Percentiles rank a stretch among this genome's conserved stretches.
Evolutionary conservation across 2,329 filamentous ascomycete species (phyloP).

Genomic region (Tolypocladium ophioglossoides): DNA sequence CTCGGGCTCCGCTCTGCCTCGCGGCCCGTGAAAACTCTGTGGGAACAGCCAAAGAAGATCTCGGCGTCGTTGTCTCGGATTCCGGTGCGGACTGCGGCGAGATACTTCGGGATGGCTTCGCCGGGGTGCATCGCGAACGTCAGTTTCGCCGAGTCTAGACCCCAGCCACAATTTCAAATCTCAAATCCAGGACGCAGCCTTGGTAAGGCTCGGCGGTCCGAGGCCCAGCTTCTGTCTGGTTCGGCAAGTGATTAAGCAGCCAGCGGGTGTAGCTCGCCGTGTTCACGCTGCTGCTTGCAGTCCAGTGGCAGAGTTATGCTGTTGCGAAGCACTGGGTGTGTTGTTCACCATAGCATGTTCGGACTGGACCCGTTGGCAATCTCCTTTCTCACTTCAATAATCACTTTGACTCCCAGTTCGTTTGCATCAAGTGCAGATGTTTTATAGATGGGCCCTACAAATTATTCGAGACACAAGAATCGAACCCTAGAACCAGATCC

Average conservation of each 20-base stretch:
- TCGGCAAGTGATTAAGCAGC: too few species aligned
- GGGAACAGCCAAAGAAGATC: background rate
- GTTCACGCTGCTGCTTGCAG: too few species aligned
- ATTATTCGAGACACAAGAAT: background rate
- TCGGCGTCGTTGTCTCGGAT: background rate
- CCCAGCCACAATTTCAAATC: background rate
- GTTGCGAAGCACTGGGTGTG: too few species aligned
- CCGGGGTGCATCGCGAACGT: background rate
- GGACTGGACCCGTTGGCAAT: too few species aligned
- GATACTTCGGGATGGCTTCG: background rate
- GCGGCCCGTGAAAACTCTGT: background rate
- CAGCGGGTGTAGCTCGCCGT: too few species aligned
- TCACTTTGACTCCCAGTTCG: too few species aligned
- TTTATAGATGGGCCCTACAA: background rate
- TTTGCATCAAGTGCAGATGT: background rate
- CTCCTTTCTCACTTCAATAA: too few species aligned
- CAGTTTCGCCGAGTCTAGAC: background rate
- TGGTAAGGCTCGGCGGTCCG: too few species aligned
- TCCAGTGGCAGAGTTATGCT: too few species aligned
- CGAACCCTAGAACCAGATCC: background rate
- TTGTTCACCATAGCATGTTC: too few species aligned
- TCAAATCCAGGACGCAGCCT: too few species aligned
- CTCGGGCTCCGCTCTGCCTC: background rate
- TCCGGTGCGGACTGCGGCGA: background rate
- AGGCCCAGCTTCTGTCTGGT: too few species aligned